Base-by-base conservation (phyloP, 2,329 filamentous ascomycete genomes). In the Didymella arachidicola region DNA sequence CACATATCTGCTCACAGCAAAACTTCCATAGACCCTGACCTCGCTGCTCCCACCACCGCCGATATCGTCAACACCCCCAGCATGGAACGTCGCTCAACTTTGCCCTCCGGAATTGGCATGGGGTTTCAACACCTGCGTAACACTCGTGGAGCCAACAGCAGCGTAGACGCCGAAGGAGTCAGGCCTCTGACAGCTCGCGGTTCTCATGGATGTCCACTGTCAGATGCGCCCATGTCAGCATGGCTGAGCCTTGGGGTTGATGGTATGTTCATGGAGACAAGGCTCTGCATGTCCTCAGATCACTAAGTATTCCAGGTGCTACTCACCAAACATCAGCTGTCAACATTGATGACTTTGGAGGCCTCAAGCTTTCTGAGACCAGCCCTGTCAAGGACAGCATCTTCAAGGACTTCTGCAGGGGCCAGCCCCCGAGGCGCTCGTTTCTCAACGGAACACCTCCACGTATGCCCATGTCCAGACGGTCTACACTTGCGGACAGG, bases 401-500 rank as follows among this genome's bases (percentile, higher is more conserved):
- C n/a, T 48, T 54, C 19, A 44, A 38, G 14, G 41, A 50, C 19
- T 54, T 54, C 29, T 59, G 56, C 41, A 50, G 30, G 36, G 50
- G 56, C 7, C 56, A 54, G 8, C 56, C 56, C 3, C 56, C 56
- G 16, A 54, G 27, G n/a, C 39, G 14, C n/a, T 54, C 50, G 3
- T 59, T 46, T 7, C 56, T 58, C 14, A 39, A 32, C 18, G 26
- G 34, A 27, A 39, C 46, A 14, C 48, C 58, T 38, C 46, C 47
- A 10, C 42, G 45, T 7, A 30, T 60, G 18, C 41, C 22, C 4
- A 45, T 53, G 57, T 42, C 42, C 7, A 64, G 62, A 22, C 62
- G 59, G 3, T 62, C 61, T 14, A 68, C 62, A 1, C 42, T 65
- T 5, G 56, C 60, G 0, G 56, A 62, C 43, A 63, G 57, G 47